phyloP scores from a whole-genome alignment of 768 basidiomycete genomes.

The Stropharia rugosoannulata region DNA sequence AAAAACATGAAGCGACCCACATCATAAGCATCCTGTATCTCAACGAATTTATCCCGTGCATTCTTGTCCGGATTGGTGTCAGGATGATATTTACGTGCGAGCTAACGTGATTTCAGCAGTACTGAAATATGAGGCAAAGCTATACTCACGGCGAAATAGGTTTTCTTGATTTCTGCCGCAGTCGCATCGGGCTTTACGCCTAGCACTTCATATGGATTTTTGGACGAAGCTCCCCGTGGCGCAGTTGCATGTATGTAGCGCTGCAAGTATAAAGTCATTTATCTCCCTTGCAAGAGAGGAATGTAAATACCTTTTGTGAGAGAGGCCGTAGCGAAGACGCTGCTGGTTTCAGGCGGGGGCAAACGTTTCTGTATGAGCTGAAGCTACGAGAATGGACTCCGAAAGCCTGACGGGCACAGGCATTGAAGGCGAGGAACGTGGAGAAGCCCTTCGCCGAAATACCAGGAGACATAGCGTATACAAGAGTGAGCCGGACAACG shows the following conservation, averaged over 20 bases:
- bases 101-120: constrained; percentile 44
- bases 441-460: constrained; percentile 48
- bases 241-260: constrained; percentile 75
- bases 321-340: constrained; percentile 25
- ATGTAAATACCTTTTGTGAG: constrained; percentile 39
- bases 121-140: constrained; percentile 1
- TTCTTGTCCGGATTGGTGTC: constrained; percentile 93
- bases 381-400: constrained; percentile 32
- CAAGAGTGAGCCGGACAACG: neutral
- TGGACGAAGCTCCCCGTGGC: constrained; percentile 52
- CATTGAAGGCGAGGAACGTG: constrained; percentile 57
- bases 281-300: neutral
- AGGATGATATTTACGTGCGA: constrained; percentile 97
- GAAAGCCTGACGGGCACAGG: constrained; percentile 44
- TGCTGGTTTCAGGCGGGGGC: constrained; percentile 25
- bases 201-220: constrained; percentile 90
- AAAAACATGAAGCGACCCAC: constrained; percentile 40
- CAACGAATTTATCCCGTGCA: constrained; percentile 90
- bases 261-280: constrained; percentile 36
- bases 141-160: constrained; percentile 83
- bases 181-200: constrained; percentile 85
- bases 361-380: constrained; percentile 37
- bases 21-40: constrained; percentile 97
- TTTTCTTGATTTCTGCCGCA: constrained; percentile 92
- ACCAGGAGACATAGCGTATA: constrained; percentile 47